phyloP scores from a whole-genome alignment of 2,329 filamentous ascomycete genomes.

The Aspergillus melleus region DNA sequence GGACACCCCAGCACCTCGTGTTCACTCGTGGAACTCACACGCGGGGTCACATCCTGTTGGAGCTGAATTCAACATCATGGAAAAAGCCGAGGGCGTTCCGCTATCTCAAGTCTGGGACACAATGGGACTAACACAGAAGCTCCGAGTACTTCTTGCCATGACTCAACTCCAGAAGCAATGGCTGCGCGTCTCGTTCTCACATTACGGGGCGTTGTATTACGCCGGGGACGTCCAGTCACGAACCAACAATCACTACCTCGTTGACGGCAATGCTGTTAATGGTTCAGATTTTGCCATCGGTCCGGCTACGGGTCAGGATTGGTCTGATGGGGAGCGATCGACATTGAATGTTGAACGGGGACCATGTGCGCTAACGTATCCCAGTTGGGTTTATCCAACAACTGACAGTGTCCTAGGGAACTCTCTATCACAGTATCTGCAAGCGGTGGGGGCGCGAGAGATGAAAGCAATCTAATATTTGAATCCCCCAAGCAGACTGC shows the following conservation, averaged over 20 bases:
- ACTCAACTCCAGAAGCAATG: conserved; percentile 28
- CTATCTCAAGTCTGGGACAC: conserved; percentile 27
- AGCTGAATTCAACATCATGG: conserved; percentile 26
- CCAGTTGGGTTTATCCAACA: conserved; percentile 8
- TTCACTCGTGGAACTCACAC: conserved; percentile 23
- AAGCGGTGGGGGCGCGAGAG: conserved; percentile 27
- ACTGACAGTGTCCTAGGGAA: conserved; percentile 24
- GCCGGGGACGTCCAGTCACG: conserved; percentile 20
- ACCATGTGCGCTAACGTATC: conserved; percentile 25
- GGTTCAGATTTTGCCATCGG: conserved; percentile 27
- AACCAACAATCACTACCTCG: conserved; percentile 22
- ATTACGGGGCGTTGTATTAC: conserved; percentile 32
- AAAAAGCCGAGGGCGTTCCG: conserved; percentile 23
- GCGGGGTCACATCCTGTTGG: conserved; percentile 21
- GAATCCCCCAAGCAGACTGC: conserved; percentile 25
- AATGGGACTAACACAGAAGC: conserved; percentile 24
- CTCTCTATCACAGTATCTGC: conserved; percentile 26
- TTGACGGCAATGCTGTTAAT: conserved; percentile 21
- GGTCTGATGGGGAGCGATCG: conserved; percentile 26
- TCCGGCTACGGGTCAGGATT: conserved; percentile 28
- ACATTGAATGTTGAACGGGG: conserved; percentile 25
- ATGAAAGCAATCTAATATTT: conserved; percentile 22
- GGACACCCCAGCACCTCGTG: conserved; percentile 20
- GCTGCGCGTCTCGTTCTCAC: conserved; percentile 29
- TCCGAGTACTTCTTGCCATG: conserved; percentile 28